Evolutionary conservation across 2,329 filamentous ascomycete species (phyloP).

Genomic region (Mycosphaerella sp.): DNA sequence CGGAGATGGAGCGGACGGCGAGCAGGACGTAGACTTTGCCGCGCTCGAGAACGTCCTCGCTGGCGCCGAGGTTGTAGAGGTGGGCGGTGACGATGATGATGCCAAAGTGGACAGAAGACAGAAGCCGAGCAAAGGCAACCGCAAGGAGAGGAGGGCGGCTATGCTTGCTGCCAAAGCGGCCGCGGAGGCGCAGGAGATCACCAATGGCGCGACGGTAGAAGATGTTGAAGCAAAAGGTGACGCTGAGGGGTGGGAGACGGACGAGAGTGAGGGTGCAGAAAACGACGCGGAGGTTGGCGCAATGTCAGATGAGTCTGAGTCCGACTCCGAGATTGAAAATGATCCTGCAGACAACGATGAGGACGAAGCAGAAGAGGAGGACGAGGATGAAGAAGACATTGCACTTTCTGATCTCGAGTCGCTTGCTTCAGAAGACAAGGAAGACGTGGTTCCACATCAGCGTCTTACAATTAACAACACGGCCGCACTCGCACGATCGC

Average conservation of each 20-base stretch:
- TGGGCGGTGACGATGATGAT: slow-evolving; percentile 19
- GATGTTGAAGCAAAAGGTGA: slow-evolving; percentile 23
- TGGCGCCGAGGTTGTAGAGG: slow-evolving; percentile 23
- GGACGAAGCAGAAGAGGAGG: slow-evolving; percentile 37
- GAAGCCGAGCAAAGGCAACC: slow-evolving; percentile 15
- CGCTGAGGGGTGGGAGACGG: slow-evolving; percentile 29
- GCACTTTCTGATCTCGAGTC: slow-evolving; percentile 82
- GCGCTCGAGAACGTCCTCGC: slow-evolving; percentile 27
- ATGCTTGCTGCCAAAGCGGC: slow-evolving; percentile 16
- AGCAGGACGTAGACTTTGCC: slow-evolving; percentile 27
- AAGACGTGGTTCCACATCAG: slow-evolving; percentile 83
- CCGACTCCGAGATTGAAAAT: slow-evolving; percentile 32
- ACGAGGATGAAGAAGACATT: slow-evolving; percentile 63
- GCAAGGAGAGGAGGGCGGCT: slow-evolving; percentile 14
- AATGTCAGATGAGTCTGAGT: slow-evolving; percentile 32
- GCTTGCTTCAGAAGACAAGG: slow-evolving; percentile 68
- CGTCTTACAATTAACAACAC: slow-evolving; percentile 98
- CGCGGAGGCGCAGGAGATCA: slow-evolving; percentile 18
- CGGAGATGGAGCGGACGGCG: slow-evolving; percentile 31
- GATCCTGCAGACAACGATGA: slow-evolving; percentile 32
- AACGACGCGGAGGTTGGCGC: slow-evolving; percentile 32
- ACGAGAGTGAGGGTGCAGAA: slow-evolving; percentile 34
- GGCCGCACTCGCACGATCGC: slow-evolving; percentile 69
- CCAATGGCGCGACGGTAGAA: slow-evolving; percentile 30
- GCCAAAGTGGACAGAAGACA: slow-evolving; percentile 5